phyloP scores from a whole-genome alignment of 176 grass and related monocot species.

The Pontederia paniculata region DNA sequence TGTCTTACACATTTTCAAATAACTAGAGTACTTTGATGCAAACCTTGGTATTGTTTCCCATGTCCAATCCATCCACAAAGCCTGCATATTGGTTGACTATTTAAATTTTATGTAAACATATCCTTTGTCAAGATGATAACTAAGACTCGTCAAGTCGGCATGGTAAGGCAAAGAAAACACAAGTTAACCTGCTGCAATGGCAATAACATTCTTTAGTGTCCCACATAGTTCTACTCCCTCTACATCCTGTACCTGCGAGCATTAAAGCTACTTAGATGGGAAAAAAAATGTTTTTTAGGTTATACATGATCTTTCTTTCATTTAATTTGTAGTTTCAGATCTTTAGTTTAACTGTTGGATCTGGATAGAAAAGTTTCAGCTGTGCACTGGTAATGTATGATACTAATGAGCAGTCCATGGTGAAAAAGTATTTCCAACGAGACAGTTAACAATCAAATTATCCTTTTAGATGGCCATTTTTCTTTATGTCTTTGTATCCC shows the following conservation, averaged over 20 bases:
- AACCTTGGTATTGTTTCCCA: constrained; percentile 99
- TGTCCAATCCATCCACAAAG: constrained; percentile 90
- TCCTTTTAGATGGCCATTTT: no score
- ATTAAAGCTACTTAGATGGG: background rate
- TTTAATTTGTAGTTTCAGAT: background rate
- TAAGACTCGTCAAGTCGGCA: constrained; percentile 4
- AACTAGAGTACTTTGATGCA: background rate
- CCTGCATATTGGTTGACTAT: constrained; percentile 29
- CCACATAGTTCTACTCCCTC: constrained; percentile 95
- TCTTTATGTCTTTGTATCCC: no score
- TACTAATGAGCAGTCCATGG: no score
- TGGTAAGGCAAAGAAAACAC: background rate
- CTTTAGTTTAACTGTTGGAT: no score
- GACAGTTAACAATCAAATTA: no score
- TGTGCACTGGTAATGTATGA: no score
- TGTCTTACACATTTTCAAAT: background rate
- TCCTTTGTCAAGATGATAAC: constrained; percentile 18
- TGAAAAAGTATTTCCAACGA: no score
- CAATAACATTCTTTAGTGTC: constrained; percentile 92
- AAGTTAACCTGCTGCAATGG: constrained; percentile 76
- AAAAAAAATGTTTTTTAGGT: background rate
- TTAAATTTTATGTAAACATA: constrained; percentile 7
- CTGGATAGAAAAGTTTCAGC: no score
- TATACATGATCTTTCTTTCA: background rate
- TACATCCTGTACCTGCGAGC: constrained; percentile 70